A percentile compares a stretch with the other conserved stretches of the same genome.
phyloP scores from a whole-genome alignment of 495 filamentous ascomycete genomes.

The Penicillium alfredii region DNA sequence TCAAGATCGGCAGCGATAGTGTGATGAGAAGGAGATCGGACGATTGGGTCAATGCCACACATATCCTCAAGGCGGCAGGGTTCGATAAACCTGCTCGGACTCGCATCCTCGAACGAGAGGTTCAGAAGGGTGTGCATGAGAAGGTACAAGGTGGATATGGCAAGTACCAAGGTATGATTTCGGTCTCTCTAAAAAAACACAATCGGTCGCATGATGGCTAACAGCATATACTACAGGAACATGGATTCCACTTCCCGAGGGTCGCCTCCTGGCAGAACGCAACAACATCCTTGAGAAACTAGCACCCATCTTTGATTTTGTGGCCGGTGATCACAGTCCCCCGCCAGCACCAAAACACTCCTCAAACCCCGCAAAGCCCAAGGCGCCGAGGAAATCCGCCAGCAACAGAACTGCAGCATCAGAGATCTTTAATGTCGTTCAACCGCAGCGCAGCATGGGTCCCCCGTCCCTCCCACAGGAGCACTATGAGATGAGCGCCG shows the following conservation, averaged over 20 bases:
- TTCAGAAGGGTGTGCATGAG: slow-evolving; percentile 92
- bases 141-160: slow-evolving; percentile 98
- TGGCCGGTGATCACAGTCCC: slow-evolving; percentile 76
- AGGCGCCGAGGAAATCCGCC: slow-evolving; percentile 50
- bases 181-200: neutral
- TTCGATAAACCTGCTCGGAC: slow-evolving; percentile 89
- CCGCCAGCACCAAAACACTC: slow-evolving; percentile 91
- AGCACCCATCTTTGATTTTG: slow-evolving; percentile 81
- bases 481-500: slow-evolving; percentile 47
- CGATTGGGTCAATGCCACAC: slow-evolving; percentile 92
- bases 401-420: slow-evolving; percentile 29
- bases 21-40: slow-evolving; percentile 86
- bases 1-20: slow-evolving; percentile 70
- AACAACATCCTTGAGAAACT: slow-evolving; percentile 81
- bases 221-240: slow-evolving; percentile 55
- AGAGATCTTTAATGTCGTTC: slow-evolving; percentile 36
- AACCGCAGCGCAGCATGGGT: slow-evolving; percentile 38
- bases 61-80: slow-evolving; percentile 83
- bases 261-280: slow-evolving; percentile 71
- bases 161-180: slow-evolving; percentile 82
- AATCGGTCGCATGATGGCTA: slow-evolving; percentile 2
- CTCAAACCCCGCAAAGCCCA: slow-evolving; percentile 59
- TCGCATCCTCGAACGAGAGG: slow-evolving; percentile 89
- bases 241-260: slow-evolving; percentile 87
- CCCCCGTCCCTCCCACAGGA: slow-evolving; percentile 48